Evolutionary conservation across 148 eudicot genomes (phyloP).

Genomic region (Cornus suecica): DNA sequence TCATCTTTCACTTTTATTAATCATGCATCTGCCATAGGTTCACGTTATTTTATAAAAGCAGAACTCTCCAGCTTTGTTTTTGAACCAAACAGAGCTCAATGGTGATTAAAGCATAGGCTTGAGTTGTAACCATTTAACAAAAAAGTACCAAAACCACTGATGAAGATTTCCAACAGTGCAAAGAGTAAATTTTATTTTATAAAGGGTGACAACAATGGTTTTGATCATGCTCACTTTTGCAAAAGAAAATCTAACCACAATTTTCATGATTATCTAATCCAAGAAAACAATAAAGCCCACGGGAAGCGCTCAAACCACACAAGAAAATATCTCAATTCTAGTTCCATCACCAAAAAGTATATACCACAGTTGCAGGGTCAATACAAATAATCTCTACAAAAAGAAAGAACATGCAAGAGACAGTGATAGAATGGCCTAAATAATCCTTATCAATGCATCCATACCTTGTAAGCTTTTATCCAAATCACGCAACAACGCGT

Average conservation of each 20-base stretch:
- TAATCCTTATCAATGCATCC: not conserved
- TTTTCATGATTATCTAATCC: not conserved
- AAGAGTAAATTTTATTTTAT: not conserved
- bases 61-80: not conserved
- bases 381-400: not conserved
- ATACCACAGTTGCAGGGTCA: not conserved
- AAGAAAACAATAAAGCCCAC: not conserved
- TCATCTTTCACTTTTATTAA: not conserved
- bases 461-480: slow-evolving; percentile 90
- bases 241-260: not conserved
- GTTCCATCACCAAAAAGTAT: not conserved
- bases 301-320: not conserved
- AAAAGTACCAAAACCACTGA: not conserved
- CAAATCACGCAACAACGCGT: slow-evolving; percentile 72
- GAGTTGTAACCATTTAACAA: not conserved
- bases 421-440: slow-evolving; percentile 3
- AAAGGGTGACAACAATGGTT: not conserved
- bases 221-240: not conserved
- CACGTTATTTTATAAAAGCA: not conserved
- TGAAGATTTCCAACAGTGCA: not conserved
- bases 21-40: not conserved
- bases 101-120: not conserved
- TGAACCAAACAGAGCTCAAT: not conserved
- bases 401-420: not conserved
- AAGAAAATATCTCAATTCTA: not conserved